Evolutionary conservation across 75 land plant species (phyloP), one percentile per base, ranked within the genome.

Genomic region (Larix kaempferi): DNA sequence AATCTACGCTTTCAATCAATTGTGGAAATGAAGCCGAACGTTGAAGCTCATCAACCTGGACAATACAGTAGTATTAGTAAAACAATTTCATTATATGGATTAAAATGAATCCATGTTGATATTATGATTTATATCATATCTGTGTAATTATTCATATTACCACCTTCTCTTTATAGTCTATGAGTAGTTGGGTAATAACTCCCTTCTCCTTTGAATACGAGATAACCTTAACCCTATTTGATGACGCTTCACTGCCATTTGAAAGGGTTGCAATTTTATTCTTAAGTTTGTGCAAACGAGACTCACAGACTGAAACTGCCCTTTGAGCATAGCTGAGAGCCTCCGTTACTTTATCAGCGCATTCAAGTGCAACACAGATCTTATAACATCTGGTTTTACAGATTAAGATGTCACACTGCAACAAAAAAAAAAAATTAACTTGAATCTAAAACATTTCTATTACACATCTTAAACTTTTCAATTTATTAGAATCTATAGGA

Each of bases 161-260:
- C 78, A 87, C 98, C 95, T 97, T 94, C 77, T 89, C 91, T 80
- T 85, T 91, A 25, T 94, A 88, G 13, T 94, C 95, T 78, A 78
- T 78, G 25, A 79, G 63, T 21, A 91, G 85, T 19, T 83, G 86
- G 71, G 74, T 75, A 1, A 94, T 83, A 19, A 89, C 82, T 69
- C 92, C 80, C 39, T 94, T 92, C 78, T 91, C 90, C 13, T 87
- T 86, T 84, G 81, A 87, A 87, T 39, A 81, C 78, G 44, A 74
- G 63, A 57, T 62, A 23, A 62, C 56, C 54, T 66, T 62, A 23
- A 62, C 56, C 54, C 65, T 78, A 60, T 35, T 82, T 25, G 73
- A 80, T 27, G 69, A 41, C 57, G 61, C 78, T 56, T 80, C 54
- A 49, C 75, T 57, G 60, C 54, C 76, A 19, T 55, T 77, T 57